Percentiles rank a stretch among this genome's conserved stretches.
These are phyloP conservation scores for Septoria petroselini DNA, from an alignment of 2,329 filamentous ascomycete species.

Conservation along the genomic window DNA sequence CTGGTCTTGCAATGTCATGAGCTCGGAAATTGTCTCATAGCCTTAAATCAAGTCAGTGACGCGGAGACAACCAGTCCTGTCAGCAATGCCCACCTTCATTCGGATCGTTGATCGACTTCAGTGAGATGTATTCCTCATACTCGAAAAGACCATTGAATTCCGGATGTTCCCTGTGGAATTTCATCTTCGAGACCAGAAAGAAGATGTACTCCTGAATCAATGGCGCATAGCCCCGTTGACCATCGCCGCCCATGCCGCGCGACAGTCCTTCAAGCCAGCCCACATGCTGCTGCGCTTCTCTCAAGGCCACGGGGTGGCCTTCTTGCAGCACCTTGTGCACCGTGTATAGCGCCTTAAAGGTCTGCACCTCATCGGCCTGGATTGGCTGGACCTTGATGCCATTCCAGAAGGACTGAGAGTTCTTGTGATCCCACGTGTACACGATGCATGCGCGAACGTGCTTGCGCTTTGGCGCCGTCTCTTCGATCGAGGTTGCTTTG, in stretches of 20 bases:
- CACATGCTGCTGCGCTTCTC: slow-evolving; percentile 83
- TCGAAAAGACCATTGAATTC: slow-evolving; percentile 99
- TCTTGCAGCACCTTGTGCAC: slow-evolving; percentile 97
- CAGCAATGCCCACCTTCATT: slow-evolving; percentile 60
- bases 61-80: not conserved
- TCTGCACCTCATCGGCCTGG: slow-evolving; percentile 95
- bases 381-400: slow-evolving; percentile 99
- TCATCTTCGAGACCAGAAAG: slow-evolving; percentile 88
- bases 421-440: slow-evolving; percentile 99
- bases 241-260: slow-evolving; percentile 76
- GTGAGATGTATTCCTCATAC: slow-evolving; percentile 96
- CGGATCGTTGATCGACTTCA: slow-evolving; percentile 97
- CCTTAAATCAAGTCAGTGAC: slow-evolving; percentile 47
- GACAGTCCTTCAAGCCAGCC: slow-evolving; percentile 91
- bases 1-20: slow-evolving; percentile 96
- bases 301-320: slow-evolving; percentile 81
- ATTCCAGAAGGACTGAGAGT: slow-evolving; percentile 89
- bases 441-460: slow-evolving; percentile 98
- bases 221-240: slow-evolving; percentile 67
- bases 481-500: slow-evolving; percentile 59
- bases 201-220: slow-evolving; percentile 96
- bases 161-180: slow-evolving; percentile 94
- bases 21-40: slow-evolving; percentile 90
- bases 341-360: slow-evolving; percentile 96
- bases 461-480: slow-evolving; percentile 73